Percentiles rank a stretch among this genome's conserved stretches.
These are phyloP conservation scores for Schwanniomyces yamadae DNA, from an alignment of 805 yeast genomes.

Conservation along the genomic window DNA sequence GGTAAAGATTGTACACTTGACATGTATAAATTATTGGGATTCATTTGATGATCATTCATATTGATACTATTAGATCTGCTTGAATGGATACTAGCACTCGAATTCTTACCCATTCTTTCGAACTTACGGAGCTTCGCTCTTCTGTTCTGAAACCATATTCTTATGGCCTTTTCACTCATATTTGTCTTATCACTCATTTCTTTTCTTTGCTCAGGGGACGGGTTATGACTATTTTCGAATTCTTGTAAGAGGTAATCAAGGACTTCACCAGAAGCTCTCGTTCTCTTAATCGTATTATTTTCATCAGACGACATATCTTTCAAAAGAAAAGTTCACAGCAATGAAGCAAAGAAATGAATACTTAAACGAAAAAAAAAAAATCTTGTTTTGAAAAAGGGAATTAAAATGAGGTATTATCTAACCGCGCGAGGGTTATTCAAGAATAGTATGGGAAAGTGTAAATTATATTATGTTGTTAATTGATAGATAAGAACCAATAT, in stretches of 20 bases:
- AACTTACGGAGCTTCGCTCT: constrained; percentile 74
- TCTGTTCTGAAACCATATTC: constrained; percentile 92
- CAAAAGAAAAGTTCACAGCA: no score
- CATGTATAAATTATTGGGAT: constrained; percentile 3
- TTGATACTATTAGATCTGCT: constrained; percentile 23
- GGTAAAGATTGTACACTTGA: constrained; percentile 32
- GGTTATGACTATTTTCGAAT: constrained; percentile 72
- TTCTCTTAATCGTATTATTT: constrained; percentile 45
- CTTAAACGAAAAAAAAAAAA: no score
- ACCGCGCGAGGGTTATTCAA: no score
- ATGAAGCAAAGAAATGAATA: no score
- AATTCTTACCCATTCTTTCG: constrained; percentile 44
- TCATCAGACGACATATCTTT: constrained; percentile 24
- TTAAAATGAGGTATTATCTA: no score
- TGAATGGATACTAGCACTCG: constrained; percentile 17
- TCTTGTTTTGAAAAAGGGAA: no score
- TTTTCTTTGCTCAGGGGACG: constrained; percentile 68
- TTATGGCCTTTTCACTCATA: constrained; percentile 83
- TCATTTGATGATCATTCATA: constrained; percentile 6
- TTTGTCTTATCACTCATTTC: constrained; percentile 69
- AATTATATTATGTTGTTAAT: no score
- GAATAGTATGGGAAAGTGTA: no score
- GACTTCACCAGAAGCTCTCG: constrained; percentile 79
- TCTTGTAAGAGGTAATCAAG: constrained; percentile 65
- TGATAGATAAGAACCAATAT: no score